Percentiles rank a stretch among this genome's conserved stretches.
phyloP scores from a whole-genome alignment of 148 eudicot genomes.

The Euryodendron excelsum region DNA sequence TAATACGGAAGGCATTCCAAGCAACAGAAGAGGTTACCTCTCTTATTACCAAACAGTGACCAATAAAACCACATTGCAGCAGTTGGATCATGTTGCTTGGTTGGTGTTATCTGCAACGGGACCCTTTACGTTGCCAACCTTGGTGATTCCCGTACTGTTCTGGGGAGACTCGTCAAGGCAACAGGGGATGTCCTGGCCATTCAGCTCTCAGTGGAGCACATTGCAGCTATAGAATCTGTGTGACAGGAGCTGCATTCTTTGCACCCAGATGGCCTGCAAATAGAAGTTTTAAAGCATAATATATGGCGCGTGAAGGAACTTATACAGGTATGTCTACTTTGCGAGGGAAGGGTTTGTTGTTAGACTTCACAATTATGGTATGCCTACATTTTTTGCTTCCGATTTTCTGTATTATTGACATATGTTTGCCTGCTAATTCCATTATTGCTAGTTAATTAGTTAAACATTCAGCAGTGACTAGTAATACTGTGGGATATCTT shows the following conservation, averaged over 20 bases:
- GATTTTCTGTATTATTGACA: not conserved
- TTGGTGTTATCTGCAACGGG: constrained; percentile 64
- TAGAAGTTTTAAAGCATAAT: constrained; percentile 77
- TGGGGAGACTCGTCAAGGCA: constrained; percentile 71
- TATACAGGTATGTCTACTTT: constrained; percentile 54
- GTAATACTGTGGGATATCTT: not conserved
- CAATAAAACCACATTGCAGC: constrained; percentile 72
- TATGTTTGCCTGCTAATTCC: not conserved
- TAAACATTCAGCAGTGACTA: not conserved
- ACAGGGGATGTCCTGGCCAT: constrained; percentile 69
- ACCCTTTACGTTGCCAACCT: constrained; percentile 65
- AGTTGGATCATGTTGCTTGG: constrained; percentile 79
- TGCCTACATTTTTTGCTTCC: not conserved
- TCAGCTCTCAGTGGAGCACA: constrained; percentile 80
- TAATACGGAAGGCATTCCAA: constrained; percentile 70
- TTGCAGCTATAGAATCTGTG: constrained; percentile 65
- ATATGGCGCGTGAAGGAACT: constrained; percentile 92
- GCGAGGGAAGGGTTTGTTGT: not conserved
- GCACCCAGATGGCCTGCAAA: constrained; percentile 83
- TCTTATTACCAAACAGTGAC: constrained; percentile 69
- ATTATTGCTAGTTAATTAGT: not conserved
- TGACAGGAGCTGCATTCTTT: constrained; percentile 68
- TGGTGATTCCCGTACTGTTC: constrained; percentile 85
- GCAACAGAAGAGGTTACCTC: constrained; percentile 83
- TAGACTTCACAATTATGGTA: not conserved